Conservation (phyloP, 2,329 filamentous ascomycete genomes). For the Neoascochyta sp. region DNA sequence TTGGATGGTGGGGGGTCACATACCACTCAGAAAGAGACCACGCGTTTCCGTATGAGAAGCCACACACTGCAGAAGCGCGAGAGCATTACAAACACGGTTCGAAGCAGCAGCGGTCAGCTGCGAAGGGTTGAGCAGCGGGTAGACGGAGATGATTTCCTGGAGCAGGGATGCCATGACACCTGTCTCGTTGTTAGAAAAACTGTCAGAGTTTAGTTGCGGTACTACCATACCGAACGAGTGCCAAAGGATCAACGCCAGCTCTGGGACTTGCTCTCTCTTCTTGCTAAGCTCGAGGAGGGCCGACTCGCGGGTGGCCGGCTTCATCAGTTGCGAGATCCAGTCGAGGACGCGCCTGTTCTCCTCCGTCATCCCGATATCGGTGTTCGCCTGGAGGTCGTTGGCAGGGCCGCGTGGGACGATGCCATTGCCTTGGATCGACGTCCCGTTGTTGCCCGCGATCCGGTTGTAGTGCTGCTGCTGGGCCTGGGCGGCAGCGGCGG, state of each 20-base stretch:
- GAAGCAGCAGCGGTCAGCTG: constrained; percentile 96
- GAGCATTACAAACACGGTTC: constrained; percentile 94
- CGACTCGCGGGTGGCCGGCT: constrained; percentile 80
- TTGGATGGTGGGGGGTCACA: not conserved
- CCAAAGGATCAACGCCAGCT: constrained; percentile 94
- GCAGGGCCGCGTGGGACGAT: constrained; percentile 37
- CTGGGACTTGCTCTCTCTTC: constrained; percentile 96
- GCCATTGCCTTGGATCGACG: constrained; percentile 38
- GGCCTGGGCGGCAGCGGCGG: constrained; percentile 51
- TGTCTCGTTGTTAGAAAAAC: constrained; percentile 39
- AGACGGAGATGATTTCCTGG: constrained; percentile 98
- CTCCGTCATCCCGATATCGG: constrained; percentile 62
- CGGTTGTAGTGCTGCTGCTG: constrained; percentile 65
- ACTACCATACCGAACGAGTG: constrained; percentile 84
- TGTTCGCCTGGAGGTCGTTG: constrained; percentile 37
- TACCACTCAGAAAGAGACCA: constrained; percentile 88
- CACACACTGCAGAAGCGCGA: constrained; percentile 93
- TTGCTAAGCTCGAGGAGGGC: constrained; percentile 95
- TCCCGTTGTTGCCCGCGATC: constrained; percentile 63
- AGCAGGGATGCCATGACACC: constrained; percentile 97
- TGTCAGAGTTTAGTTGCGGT: constrained; percentile 51
- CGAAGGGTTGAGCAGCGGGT: constrained; percentile 91
- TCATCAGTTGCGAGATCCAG: constrained; percentile 88
- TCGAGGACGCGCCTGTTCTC: constrained; percentile 90
- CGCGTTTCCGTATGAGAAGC: constrained; percentile 96